Base-by-base conservation (phyloP, 2,329 filamentous ascomycete species). In the Verticillium alfalfae region DNA sequence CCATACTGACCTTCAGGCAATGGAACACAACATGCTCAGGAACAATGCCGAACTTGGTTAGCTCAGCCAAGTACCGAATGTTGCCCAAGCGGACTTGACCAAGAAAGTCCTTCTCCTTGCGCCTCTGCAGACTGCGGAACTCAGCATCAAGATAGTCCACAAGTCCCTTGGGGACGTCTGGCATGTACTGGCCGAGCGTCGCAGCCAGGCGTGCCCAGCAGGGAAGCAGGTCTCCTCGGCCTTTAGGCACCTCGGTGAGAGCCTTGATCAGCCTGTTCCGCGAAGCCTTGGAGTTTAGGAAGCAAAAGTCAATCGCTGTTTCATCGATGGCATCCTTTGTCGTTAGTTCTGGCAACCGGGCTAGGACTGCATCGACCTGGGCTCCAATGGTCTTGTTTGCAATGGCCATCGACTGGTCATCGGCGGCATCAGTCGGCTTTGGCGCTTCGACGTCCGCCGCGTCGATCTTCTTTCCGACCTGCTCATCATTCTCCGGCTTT, bases 21-120 rank as follows among this genome's bases (percentile, higher is more conserved):
- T 99, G 95, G 72, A 99, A 99, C 60, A 99, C 96, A 66, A 99
- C 94, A 75, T 99, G 95, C 74, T 99, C 95, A 0, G 96, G 95
- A 9, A 99, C 95, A 37, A 97, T 92, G 37, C 95, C 94, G 71
- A 99, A 99, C 72, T 99, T 99, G 63, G 95, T 99, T 71, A 99
- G 79, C 76, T 99, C 95, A 8, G 95, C 93, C 58, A 99, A 86
- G 73, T 99, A 99, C n/a, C 96, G 91, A 65, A 98, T 93, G 71
- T 98, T 98, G 75, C 91, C 89, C 67, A 96, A 88, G 54, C 95
- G 90, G 57, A 97, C 93, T 75, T 97, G 94, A 1, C 94, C 94
- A 0, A 98, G 81, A 65, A 99, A 97, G 68, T 99, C 96, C 72
- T 99, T 99, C 63, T 96, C 93, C 73, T 99, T 99, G 64, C 96